phyloP scores from a whole-genome alignment of 495 filamentous ascomycete genomes.

The Trichodelitschia bisporula region DNA sequence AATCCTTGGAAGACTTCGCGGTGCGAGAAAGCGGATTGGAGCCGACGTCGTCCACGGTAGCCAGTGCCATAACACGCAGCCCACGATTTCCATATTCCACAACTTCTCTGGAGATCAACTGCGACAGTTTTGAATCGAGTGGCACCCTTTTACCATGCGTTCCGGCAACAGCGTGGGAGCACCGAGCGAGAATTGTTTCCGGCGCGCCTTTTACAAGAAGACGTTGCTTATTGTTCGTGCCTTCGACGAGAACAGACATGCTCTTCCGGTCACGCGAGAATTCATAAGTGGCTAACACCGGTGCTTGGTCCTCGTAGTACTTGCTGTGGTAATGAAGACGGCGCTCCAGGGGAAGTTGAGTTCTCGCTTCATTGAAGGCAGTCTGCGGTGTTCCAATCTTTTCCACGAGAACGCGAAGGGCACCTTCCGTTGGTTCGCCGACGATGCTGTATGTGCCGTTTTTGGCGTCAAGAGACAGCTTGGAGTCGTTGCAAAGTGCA shows the following conservation, averaged over 20 bases:
- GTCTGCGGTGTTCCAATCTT: slow-evolving; percentile 61
- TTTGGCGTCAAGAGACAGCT: slow-evolving; percentile 58
- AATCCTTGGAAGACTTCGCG: slow-evolving; percentile 64
- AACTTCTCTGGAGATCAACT: slow-evolving; percentile 50
- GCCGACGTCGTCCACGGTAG: slow-evolving; percentile 46
- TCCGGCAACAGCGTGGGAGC: slow-evolving; percentile 54
- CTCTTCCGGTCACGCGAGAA: slow-evolving; percentile 97
- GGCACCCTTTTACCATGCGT: slow-evolving; percentile 46
- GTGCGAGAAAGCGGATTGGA: slow-evolving; percentile 41
- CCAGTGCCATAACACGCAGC: slow-evolving; percentile 85
- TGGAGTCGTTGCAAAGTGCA: slow-evolving; percentile 75
- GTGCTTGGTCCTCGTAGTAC: slow-evolving; percentile 55
- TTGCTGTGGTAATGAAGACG: slow-evolving; percentile 56
- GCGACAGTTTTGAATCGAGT: slow-evolving; percentile 36
- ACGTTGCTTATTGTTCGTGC: slow-evolving; percentile 34
- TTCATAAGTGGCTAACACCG: slow-evolving; percentile 70
- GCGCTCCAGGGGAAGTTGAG: slow-evolving; percentile 23
- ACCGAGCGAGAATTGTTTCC: slow-evolving; percentile 80
- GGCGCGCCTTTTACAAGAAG: slow-evolving; percentile 94
- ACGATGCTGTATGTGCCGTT: slow-evolving; percentile 53
- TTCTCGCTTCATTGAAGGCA: slow-evolving; percentile 27
- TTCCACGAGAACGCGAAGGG: slow-evolving; percentile 72
- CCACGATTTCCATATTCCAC: slow-evolving; percentile 77
- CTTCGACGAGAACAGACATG: slow-evolving; percentile 82
- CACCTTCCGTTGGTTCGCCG: slow-evolving; percentile 91